Evolutionary conservation across 225 moss, liverwort and hornwort species (phyloP).

Genomic region (Bryoerythrophyllum caledonicum): DNA sequence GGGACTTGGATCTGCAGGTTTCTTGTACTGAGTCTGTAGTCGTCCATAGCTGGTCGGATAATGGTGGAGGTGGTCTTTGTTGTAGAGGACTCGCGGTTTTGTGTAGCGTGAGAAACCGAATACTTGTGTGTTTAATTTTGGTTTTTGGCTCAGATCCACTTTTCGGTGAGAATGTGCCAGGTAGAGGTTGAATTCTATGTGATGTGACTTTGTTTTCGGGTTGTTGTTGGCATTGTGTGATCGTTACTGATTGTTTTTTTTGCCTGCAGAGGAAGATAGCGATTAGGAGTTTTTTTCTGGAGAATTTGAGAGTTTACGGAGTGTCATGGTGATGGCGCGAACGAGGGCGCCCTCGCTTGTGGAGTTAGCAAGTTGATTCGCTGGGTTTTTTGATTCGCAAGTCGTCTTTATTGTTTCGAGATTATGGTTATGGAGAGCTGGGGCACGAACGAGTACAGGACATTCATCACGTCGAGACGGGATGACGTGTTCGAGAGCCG

Average conservation of each 20-base stretch:
- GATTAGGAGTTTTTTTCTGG: too few species aligned
- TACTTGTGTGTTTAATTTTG: background rate
- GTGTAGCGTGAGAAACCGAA: too few species aligned
- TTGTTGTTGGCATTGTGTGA: background rate
- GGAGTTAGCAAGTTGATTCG: too few species aligned
- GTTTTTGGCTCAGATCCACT: constrained; percentile 8
- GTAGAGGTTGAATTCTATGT: too few species aligned
- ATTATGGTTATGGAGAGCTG: constrained; percentile 45
- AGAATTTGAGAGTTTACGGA: too few species aligned
- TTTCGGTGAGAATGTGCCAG: constrained; percentile 7
- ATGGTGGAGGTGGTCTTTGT: background rate
- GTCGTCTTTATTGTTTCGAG: background rate
- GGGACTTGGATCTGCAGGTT: background rate
- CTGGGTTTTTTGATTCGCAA: too few species aligned
- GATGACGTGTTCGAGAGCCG: constrained; percentile 58
- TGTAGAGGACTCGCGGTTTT: background rate
- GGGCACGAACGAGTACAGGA: constrained; percentile 57
- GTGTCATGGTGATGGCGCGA: too few species aligned
- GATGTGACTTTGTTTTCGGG: too few species aligned
- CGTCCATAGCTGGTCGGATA: background rate
- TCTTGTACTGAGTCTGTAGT: background rate
- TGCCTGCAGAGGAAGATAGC: too few species aligned
- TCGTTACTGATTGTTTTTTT: too few species aligned
- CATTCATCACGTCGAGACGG: constrained; percentile 55
- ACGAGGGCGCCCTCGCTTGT: too few species aligned